Percentiles rank a stretch among this genome's conserved stretches.
Evolutionary conservation across 148 eudicot genomes (phyloP).

Genomic region (Dysphania ambrosioides): DNA sequence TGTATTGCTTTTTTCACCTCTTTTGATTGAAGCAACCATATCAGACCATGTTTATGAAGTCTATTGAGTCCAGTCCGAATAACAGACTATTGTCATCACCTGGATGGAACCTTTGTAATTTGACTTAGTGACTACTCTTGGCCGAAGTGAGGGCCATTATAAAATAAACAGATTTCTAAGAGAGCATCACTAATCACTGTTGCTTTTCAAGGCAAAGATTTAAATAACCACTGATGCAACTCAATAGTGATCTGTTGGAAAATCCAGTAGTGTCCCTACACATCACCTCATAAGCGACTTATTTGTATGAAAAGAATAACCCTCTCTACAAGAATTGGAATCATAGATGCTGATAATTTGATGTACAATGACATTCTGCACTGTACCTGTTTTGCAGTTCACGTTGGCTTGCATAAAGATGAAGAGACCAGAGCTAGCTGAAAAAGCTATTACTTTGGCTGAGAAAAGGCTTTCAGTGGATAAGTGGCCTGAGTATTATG

Average conservation of each 20-base stretch:
- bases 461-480: slow-evolving; percentile 71
- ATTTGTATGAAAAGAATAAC: background rate
- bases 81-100: background rate
- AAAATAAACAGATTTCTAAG: background rate
- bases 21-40: background rate
- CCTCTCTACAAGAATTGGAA: background rate
- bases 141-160: background rate
- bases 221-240: background rate
- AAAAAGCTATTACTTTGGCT: slow-evolving; percentile 63
- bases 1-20: background rate
- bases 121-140: background rate
- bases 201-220: background rate
- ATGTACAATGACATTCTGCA: background rate
- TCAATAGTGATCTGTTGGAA: background rate
- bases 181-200: background rate
- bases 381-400: slow-evolving; percentile 47
- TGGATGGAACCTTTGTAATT: background rate
- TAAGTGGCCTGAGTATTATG: slow-evolving; percentile 90
- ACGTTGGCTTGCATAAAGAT: slow-evolving; percentile 89
- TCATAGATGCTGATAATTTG: background rate
- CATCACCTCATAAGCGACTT: background rate
- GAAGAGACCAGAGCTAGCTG: slow-evolving; percentile 71
- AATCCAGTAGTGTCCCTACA: background rate
- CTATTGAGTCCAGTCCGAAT: background rate
- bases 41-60: background rate